Percentiles rank a stretch among this genome's conserved stretches.
Conservation (phyloP, 345 rosid species). For the Dipteronia sinensis region DNA sequence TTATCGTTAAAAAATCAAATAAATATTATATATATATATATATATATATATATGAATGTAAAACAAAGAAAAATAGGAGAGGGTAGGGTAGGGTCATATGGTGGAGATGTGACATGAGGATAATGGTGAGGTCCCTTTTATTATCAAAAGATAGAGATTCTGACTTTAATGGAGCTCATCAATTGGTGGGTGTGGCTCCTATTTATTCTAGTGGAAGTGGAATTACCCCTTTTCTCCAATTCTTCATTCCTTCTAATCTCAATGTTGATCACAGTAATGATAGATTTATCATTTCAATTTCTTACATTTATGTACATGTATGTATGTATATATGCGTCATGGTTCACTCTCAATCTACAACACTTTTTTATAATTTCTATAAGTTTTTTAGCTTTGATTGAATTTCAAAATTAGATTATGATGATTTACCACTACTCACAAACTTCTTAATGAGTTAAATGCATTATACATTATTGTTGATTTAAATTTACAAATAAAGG, state of each 20-base stretch:
- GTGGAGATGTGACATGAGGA: constrained; percentile 30
- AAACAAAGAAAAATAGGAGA: background rate
- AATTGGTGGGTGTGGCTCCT: constrained; percentile 30
- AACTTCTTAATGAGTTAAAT: background rate
- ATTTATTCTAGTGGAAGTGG: constrained; percentile 22
- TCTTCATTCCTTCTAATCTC: constrained; percentile 13
- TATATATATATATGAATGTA: background rate
- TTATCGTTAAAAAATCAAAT: background rate
- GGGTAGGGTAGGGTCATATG: background rate
- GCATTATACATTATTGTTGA: no score
- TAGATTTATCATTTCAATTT: background rate
- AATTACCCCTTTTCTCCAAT: background rate
- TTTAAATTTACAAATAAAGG: no score
- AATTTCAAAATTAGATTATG: background rate
- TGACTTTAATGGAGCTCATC: constrained; percentile 34
- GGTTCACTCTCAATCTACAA: background rate
- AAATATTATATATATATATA: no score
- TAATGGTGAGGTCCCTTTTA: constrained; percentile 43
- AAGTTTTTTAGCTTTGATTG: background rate
- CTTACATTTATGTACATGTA: background rate
- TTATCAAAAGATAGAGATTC: constrained; percentile 38
- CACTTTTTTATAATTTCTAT: background rate
- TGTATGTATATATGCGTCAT: background rate
- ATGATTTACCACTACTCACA: background rate
- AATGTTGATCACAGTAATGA: constrained; percentile 8